Percentiles rank a stretch among this genome's conserved stretches.
Conservation (phyloP, 2,329 filamentous ascomycete species). For the Chalaropsis thielavioides region DNA sequence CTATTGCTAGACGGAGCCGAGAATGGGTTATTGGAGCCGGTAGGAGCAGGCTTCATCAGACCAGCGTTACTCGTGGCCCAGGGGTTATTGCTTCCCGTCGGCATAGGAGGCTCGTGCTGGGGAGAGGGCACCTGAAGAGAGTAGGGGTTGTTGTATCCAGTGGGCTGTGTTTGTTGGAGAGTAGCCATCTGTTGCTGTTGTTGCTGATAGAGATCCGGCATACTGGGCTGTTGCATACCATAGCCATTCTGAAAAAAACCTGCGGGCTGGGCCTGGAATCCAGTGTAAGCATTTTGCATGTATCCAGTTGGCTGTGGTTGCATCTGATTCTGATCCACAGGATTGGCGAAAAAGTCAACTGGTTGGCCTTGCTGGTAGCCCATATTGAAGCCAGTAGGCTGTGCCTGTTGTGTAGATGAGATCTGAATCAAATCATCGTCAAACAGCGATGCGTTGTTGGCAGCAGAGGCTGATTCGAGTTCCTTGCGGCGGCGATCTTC, state of each 20-base stretch:
- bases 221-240: slow-evolving; percentile 48
- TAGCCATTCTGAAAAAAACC: slow-evolving; percentile 54
- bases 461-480: slow-evolving; percentile 49
- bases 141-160: slow-evolving; percentile 39
- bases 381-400: slow-evolving; percentile 84
- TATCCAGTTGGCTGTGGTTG: slow-evolving; percentile 71
- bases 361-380: slow-evolving; percentile 94
- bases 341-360: slow-evolving; percentile 95
- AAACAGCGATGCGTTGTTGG: slow-evolving; percentile 75
- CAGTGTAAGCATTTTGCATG: slow-evolving; percentile 41
- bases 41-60: slow-evolving; percentile 64
- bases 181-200: slow-evolving; percentile 33
- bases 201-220: slow-evolving; percentile 55
- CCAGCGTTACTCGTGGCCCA: slow-evolving; percentile 56
- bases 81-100: slow-evolving; percentile 83
- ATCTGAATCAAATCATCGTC: slow-evolving; percentile 56
- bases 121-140: slow-evolving; percentile 30
- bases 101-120: slow-evolving; percentile 45
- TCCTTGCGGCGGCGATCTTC: slow-evolving; percentile 79
- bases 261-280: slow-evolving; percentile 35
- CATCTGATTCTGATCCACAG: slow-evolving; percentile 62
- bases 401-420: slow-evolving; percentile 42
- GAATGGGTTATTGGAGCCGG: slow-evolving; percentile 96
- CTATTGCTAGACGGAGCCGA: slow-evolving; percentile 32
- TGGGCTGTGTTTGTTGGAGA: slow-evolving; percentile 35